A percentile compares a stretch with the other conserved stretches of the same genome.
Evolutionary conservation across 345 rosid genomes (phyloP).

Genomic region (Isatis tinctoria): DNA sequence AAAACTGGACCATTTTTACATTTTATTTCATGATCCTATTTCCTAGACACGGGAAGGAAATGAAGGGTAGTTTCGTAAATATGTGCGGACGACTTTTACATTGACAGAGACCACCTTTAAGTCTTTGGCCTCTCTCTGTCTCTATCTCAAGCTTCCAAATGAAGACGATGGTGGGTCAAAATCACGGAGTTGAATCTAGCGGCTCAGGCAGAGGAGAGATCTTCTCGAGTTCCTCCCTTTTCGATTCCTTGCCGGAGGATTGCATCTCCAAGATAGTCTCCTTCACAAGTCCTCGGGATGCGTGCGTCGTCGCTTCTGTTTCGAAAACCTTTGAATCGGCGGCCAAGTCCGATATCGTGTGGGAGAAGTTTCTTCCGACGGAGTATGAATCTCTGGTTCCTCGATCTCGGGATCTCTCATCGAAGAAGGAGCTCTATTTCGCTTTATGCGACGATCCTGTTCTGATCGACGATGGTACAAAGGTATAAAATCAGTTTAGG

Average conservation of each 20-base stretch:
- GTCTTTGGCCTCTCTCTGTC: neutral
- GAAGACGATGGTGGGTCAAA: neutral
- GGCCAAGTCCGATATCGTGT: slow-evolving; percentile 40
- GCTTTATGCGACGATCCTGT: slow-evolving; percentile 38
- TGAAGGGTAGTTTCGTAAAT: neutral
- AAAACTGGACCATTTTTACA: too few species aligned
- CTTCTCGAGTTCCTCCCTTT: neutral
- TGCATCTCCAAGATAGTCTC: slow-evolving; percentile 43
- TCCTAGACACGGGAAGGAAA: too few species aligned
- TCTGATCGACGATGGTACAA: slow-evolving; percentile 38
- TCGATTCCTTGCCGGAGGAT: slow-evolving; percentile 28
- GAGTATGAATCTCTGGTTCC: slow-evolving; percentile 30
- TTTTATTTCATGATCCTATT: too few species aligned
- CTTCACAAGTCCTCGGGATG: slow-evolving; percentile 41
- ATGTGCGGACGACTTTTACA: neutral
- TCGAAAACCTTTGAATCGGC: slow-evolving; percentile 38
- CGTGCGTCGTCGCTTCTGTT: slow-evolving; percentile 40
- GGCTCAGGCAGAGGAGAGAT: neutral
- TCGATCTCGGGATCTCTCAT: neutral
- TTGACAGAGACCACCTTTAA: neutral
- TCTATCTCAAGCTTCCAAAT: neutral
- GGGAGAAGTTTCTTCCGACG: slow-evolving; percentile 48
- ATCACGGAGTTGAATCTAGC: neutral
- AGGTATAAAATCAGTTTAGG: slow-evolving; percentile 28
- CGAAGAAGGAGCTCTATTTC: slow-evolving; percentile 47